Conservation (phyloP, 2,329 filamentous ascomycete genomes). For the Arthrobotrys musiformis region DNA sequence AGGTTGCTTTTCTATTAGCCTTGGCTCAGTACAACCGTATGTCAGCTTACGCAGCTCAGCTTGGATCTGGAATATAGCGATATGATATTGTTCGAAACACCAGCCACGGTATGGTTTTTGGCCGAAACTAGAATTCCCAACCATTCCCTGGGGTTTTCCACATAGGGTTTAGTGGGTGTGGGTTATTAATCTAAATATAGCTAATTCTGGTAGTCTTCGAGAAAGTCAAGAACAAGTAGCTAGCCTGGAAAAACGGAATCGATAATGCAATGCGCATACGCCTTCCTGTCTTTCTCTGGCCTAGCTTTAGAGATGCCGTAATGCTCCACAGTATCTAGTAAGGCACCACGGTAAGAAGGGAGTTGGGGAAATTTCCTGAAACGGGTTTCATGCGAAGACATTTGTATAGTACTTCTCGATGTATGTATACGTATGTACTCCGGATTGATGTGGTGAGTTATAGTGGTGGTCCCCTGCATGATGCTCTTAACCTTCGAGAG, state of each 20-base stretch:
- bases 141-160: neutral
- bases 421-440: neutral
- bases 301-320: too few species aligned
- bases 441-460: neutral
- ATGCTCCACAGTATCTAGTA: neutral
- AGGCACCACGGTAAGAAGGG: too few species aligned
- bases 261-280: neutral
- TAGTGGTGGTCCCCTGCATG: constrained; percentile 21
- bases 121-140: neutral
- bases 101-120: constrained; percentile 2
- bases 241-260: neutral
- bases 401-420: neutral
- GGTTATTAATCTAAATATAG: constrained; percentile 45
- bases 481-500: neutral
- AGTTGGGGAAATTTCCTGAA: constrained; percentile 18
- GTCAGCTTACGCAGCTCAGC: neutral
- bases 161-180: neutral
- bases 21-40: too few species aligned
- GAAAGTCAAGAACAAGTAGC: constrained; percentile 24
- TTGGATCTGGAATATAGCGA: too few species aligned
- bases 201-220: constrained; percentile 47
- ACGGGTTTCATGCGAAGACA: constrained; percentile 43
- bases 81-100: too few species aligned
- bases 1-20: too few species aligned
- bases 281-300: neutral